These are phyloP conservation scores for Fusarium cicatricum DNA, from an alignment of 2,329 filamentous ascomycete species.

Conservation along the genomic window DNA sequence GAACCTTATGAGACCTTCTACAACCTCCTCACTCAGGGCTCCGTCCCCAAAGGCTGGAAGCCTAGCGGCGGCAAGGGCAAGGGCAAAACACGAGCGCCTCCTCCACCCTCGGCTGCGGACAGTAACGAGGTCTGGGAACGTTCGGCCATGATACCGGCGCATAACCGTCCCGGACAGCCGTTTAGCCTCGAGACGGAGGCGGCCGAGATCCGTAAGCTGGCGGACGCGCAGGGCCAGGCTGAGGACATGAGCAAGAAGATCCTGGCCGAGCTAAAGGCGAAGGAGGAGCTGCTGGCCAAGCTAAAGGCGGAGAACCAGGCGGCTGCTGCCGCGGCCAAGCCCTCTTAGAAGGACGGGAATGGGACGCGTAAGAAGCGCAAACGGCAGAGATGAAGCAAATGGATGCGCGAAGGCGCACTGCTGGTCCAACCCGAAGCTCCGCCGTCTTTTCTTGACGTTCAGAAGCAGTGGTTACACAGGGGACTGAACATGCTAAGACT, in stretches of 20 bases:
- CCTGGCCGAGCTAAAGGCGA: conserved; percentile 67
- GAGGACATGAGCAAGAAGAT: conserved; percentile 67
- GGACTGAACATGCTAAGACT: too few relatives aligned
- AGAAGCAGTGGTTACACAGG: too few relatives aligned
- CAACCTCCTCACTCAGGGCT: conserved; percentile 81
- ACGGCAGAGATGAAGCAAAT: conserved; percentile 1
- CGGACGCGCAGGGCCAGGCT: conserved; percentile 71
- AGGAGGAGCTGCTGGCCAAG: conserved; percentile 67
- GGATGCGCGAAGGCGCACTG: too few relatives aligned
- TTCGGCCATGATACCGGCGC: conserved; percentile 78
- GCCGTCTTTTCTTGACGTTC: too few relatives aligned
- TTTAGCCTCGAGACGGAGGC: conserved; percentile 77
- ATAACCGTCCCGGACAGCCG: conserved; percentile 71
- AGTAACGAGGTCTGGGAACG: conserved; percentile 67
- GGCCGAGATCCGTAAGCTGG: conserved; percentile 66
- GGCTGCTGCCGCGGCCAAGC: conserved; percentile 45
- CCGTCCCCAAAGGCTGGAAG: conserved; percentile 59
- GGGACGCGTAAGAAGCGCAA: conserved; percentile 5
- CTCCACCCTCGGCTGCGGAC: conserved; percentile 47
- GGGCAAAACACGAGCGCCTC: conserved; percentile 53
- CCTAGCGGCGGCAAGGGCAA: conserved; percentile 63
- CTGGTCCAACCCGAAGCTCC: too few relatives aligned
- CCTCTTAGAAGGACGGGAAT: conserved; percentile 38
- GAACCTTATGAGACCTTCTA: conserved; percentile 95
- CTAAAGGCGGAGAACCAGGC: conserved; percentile 68